phyloP scores from a whole-genome alignment of 1,139 yeast genomes.

The Chernovozyma aurita region DNA sequence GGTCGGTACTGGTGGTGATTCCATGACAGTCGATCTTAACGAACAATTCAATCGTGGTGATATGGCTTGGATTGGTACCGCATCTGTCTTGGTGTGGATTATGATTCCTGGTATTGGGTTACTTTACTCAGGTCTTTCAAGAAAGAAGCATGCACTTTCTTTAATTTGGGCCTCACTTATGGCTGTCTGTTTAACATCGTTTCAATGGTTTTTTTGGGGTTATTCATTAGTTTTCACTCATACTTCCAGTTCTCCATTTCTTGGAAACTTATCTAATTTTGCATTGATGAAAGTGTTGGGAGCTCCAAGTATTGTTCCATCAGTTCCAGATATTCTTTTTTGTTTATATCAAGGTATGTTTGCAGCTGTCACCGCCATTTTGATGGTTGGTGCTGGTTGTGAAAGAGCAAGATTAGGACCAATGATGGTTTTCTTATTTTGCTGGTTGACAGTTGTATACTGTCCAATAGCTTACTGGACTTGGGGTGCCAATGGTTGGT shows the following conservation, averaged over 20 bases:
- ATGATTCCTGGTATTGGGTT: conserved; percentile 95
- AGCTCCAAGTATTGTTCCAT: conserved; percentile 62
- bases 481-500: conserved; percentile 94
- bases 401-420: conserved; percentile 97
- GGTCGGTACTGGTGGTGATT: conserved; percentile 74
- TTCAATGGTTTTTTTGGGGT: conserved; percentile 99
- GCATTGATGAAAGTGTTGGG: conserved; percentile 78
- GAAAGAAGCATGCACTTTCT: conserved; percentile 90
- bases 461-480: conserved; percentile 96
- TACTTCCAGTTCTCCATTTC: conserved; percentile 56
- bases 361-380: conserved; percentile 85
- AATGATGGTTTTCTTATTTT: conserved; percentile 87
- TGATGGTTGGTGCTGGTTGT: conserved; percentile 96
- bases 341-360: conserved; percentile 95
- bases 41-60: conserved; percentile 69
- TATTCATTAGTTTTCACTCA: conserved; percentile 83
- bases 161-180: conserved; percentile 91
- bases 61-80: conserved; percentile 83
- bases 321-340: conserved; percentile 81
- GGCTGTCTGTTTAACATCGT: conserved; percentile 74
- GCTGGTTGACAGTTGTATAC: conserved; percentile 95
- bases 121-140: conserved; percentile 82
- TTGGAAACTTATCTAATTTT: conserved; percentile 79
- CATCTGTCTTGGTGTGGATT: conserved; percentile 79
- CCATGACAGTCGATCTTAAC: conserved; percentile 68